phyloP scores from a whole-genome alignment of 1,284 basidiomycete genomes.

The Pseudozyma sp. region DNA sequence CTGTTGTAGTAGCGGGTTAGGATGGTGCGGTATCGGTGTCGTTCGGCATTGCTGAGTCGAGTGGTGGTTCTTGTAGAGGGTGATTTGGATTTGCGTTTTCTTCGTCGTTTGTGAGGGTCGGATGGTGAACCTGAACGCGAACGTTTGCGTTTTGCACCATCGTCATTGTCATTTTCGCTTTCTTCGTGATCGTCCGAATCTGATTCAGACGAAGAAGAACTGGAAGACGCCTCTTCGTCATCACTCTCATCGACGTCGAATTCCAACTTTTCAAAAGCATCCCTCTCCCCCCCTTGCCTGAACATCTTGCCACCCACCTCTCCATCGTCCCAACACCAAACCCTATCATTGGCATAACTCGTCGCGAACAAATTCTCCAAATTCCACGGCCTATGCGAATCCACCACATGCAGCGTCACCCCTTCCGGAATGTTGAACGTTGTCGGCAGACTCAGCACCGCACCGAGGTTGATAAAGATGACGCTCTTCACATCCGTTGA shows the following conservation, averaged over 20 bases:
- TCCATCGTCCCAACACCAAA: constrained; percentile 67
- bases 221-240: constrained; percentile 70
- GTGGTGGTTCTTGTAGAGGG: neutral
- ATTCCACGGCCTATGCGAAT: constrained; percentile 91
- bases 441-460: constrained; percentile 81
- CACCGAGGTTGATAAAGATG: constrained; percentile 91
- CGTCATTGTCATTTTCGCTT: constrained; percentile 38
- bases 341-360: constrained; percentile 65
- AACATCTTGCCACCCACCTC: constrained; percentile 52
- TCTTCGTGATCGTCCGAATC: constrained; percentile 53
- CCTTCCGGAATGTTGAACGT: constrained; percentile 70
- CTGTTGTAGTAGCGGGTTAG: constrained; percentile 77
- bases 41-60: constrained; percentile 38
- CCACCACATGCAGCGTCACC: constrained; percentile 83
- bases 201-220: constrained; percentile 70
- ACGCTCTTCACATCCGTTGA: constrained; percentile 84
- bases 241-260: constrained; percentile 60
- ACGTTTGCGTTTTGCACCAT: constrained; percentile 64
- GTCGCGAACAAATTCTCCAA: constrained; percentile 86
- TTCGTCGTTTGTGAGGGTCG: neutral
- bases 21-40: constrained; percentile 55
- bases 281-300: constrained; percentile 41
- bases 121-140: constrained; percentile 18
- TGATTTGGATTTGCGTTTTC: too few species aligned
- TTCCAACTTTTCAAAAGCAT: constrained; percentile 60